These are phyloP conservation scores for Neurospora africana DNA, from an alignment of 495 filamentous ascomycete genomes.

Conservation along the genomic window DNA sequence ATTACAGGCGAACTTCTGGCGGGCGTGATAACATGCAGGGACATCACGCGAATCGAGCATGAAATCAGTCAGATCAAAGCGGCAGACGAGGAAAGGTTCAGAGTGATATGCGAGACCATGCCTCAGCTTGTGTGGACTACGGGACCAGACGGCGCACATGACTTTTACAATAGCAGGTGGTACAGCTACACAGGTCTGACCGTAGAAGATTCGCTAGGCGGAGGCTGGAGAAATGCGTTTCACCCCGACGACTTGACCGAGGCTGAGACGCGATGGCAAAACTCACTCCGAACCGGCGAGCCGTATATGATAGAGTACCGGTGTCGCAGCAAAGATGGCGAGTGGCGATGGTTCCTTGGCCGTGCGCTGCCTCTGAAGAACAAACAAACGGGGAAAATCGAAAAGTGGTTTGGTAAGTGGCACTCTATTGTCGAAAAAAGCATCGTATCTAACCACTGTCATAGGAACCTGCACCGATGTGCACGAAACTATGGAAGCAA, in stretches of 20 bases:
- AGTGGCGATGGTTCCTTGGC: conserved; percentile 64
- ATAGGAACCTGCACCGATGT: conserved; percentile 53
- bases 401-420: conserved; percentile 58
- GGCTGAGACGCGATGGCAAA: conserved; percentile 41
- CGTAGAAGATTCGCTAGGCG: conserved; percentile 35
- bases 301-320: conserved; percentile 58
- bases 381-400: conserved; percentile 47
- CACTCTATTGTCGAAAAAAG: background rate
- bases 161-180: conserved; percentile 61
- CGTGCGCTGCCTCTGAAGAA: conserved; percentile 52
- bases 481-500: conserved; percentile 50
- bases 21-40: conserved; percentile 51
- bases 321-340: conserved; percentile 48
- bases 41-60: conserved; percentile 50
- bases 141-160: conserved; percentile 44
- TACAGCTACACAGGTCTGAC: conserved; percentile 61
- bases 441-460: background rate
- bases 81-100: conserved; percentile 55
- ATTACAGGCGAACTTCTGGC: conserved; percentile 56
- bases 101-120: conserved; percentile 59
- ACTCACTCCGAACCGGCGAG: conserved; percentile 51
- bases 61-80: conserved; percentile 50
- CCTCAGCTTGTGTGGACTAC: conserved; percentile 62
- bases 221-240: conserved; percentile 31
- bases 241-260: conserved; percentile 48